A percentile compares a stretch with the other conserved stretches of the same genome.
These are phyloP conservation scores for Nematodospora anomalae DNA, from an alignment of 1,139 yeast genomes.

Conservation along the genomic window DNA sequence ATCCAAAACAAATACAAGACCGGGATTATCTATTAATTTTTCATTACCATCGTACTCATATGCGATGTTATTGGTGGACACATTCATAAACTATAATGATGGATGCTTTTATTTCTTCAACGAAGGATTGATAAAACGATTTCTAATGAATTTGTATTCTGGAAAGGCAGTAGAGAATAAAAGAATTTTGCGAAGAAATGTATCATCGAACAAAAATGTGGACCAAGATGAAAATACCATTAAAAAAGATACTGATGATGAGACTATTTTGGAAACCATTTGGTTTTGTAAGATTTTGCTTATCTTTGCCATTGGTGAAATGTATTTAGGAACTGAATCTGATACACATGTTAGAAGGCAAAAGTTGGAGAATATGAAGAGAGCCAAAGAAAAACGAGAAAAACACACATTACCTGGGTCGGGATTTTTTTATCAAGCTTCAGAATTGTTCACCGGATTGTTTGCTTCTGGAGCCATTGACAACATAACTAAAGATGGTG, in stretches of 20 bases:
- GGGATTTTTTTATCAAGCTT: slow-evolving; percentile 73
- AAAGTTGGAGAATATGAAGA: slow-evolving; percentile 41
- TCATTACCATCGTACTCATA: slow-evolving; percentile 75
- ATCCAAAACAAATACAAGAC: slow-evolving; percentile 66
- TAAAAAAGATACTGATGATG: slow-evolving; percentile 48
- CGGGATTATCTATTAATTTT: slow-evolving; percentile 66
- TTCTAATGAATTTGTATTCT: slow-evolving; percentile 58
- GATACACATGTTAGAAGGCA: slow-evolving; percentile 37
- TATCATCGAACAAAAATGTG: slow-evolving; percentile 31
- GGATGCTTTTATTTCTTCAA: slow-evolving; percentile 87
- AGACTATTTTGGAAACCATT: slow-evolving; percentile 67
- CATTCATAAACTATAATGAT: slow-evolving; percentile 75
- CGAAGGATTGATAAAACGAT: slow-evolving; percentile 71
- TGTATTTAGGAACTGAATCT: slow-evolving; percentile 74
- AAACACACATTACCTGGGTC: slow-evolving; percentile 65
- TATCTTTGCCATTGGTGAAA: slow-evolving; percentile 81
- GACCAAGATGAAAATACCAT: slow-evolving; percentile 45
- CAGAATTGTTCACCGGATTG: slow-evolving; percentile 70
- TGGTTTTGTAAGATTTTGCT: slow-evolving; percentile 78
- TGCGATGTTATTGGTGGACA: slow-evolving; percentile 72
- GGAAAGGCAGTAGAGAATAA: slow-evolving; percentile 45
- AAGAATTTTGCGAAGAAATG: slow-evolving; percentile 39
- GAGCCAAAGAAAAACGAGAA: slow-evolving; percentile 20
- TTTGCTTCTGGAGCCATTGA: slow-evolving; percentile 81
- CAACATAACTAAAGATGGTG: slow-evolving; percentile 74